A percentile compares a stretch with the other conserved stretches of the same genome.
phyloP scores from a whole-genome alignment of 1,284 basidiomycete species.

The Ustilago xerochloae region DNA sequence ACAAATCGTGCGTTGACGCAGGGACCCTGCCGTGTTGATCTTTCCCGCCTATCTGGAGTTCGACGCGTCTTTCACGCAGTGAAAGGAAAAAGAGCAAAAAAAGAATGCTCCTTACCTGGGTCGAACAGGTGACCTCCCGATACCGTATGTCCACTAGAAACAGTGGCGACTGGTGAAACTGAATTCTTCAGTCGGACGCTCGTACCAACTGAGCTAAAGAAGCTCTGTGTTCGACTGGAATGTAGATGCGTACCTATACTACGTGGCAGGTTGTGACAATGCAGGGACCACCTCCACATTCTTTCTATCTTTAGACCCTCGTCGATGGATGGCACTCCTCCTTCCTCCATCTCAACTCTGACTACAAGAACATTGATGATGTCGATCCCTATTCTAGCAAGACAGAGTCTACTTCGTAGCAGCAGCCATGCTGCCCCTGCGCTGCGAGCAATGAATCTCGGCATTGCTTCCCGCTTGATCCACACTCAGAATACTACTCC shows the following conservation, averaged over 20 bases:
- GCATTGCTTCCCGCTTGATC: background rate
- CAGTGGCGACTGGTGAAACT: constrained; percentile 34
- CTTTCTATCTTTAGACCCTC: constrained; percentile 1
- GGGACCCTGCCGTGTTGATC: constrained; percentile 5
- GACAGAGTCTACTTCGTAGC: constrained; percentile 9
- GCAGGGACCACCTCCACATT: constrained; percentile 17
- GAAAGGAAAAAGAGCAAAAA: no score
- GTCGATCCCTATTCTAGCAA: constrained; percentile 11
- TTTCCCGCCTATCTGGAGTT: background rate
- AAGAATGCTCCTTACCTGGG: constrained; percentile 48
- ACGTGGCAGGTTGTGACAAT: background rate
- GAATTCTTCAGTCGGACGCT: constrained; percentile 57
- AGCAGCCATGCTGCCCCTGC: constrained; percentile 1
- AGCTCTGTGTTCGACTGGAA: background rate
- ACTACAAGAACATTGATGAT: background rate
- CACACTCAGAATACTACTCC: background rate
- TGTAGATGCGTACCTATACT: background rate
- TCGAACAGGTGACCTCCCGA: constrained; percentile 54
- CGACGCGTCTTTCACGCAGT: background rate
- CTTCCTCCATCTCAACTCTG: background rate
- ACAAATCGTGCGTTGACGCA: constrained; percentile 3
- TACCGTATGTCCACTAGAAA: constrained; percentile 13
- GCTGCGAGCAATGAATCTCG: background rate
- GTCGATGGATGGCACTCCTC: background rate
- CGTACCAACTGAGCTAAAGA: constrained; percentile 58